Evolutionary conservation across 495 filamentous ascomycete genomes (phyloP), one percentile per base, ranked within the genome.

Genomic region (Rusavskia elegans): DNA sequence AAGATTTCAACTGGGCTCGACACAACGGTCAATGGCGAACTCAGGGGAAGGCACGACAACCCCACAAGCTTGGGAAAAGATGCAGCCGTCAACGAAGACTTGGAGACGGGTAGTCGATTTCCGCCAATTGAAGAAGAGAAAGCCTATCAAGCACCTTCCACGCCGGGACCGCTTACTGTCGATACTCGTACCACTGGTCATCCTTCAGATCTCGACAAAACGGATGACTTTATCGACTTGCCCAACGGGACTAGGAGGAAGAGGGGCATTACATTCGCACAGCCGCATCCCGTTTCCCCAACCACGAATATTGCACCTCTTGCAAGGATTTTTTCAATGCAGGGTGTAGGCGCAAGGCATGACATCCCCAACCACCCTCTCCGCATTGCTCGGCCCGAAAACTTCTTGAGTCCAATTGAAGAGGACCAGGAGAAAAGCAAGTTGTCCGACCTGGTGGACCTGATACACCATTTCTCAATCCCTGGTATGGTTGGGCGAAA

Each of bases 401-500:
- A 56, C 14, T 4, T 19, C n/a, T 32, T 51, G 3, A 44, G 53
- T n/a, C 27, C 52, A 17, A 51, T 51, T n/a, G 49, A 48, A 21
- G 17, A 42, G 16, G 19, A 37, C 9, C 55, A 55, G 32, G 45
- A 20, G 9, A 17, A 36, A 14, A 19, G 16, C 5, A 13, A 35
- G 17, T 27, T 17, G 7, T 3, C 32, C 32, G 32, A 35, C 32
- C 2, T 25, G 21, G 41, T 36, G 16, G 50, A 39, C 25, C 14
- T 30, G 32, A 41, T 44, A 13, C 19, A 40, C n/a, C 29, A 40
- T 40, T 69, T 75, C 41, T 53, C 60, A 2, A 68, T 67, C 3
- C 68, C 67, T 29, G 75, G 70, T 10, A 57, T 67, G 38, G 70
- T 83, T 19, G 79, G 81, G 2, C 73, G 84, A 17, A 90, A 90